These are phyloP conservation scores for Agaricus blazei DNA, from an alignment of 768 basidiomycete genomes.

Conservation along the genomic window DNA sequence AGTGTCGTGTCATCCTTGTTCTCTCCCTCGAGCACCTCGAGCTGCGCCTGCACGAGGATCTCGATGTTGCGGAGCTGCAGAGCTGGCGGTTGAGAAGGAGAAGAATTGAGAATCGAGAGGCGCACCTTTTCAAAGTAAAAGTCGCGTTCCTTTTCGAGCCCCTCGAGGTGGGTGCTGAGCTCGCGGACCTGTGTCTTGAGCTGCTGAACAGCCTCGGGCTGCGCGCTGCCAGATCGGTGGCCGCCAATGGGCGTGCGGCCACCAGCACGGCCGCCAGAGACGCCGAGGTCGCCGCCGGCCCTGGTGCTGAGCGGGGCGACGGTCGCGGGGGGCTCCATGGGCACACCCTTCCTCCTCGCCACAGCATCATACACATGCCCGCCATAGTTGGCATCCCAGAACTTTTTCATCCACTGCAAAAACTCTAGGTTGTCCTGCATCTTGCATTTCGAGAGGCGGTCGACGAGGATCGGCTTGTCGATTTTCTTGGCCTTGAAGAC, in stretches of 20 bases:
- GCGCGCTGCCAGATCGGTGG: conserved; percentile 59
- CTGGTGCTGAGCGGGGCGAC: conserved; percentile 56
- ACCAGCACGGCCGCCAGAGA: conserved; percentile 40
- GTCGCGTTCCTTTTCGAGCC: conserved; percentile 94
- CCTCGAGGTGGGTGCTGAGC: conserved; percentile 76
- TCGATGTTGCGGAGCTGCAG: conserved; percentile 90
- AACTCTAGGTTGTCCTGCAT: conserved; percentile 99
- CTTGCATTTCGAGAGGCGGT: conserved; percentile 93
- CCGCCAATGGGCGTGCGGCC: conserved; percentile 73
- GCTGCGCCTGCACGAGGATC: conserved; percentile 80
- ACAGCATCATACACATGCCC: conserved; percentile 87
- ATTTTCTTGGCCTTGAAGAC: conserved; percentile 89
- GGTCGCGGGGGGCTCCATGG: conserved; percentile 74
- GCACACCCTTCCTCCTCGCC: conserved; percentile 71
- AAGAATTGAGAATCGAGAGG: neutral
- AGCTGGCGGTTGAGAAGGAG: neutral
- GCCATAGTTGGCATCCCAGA: conserved; percentile 90
- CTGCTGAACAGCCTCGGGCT: conserved; percentile 60
- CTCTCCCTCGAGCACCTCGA: conserved; percentile 54
- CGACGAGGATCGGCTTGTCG: conserved; percentile 98
- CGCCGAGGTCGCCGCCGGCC: conserved; percentile 17
- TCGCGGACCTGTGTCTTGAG: conserved; percentile 80
- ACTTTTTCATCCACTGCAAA: conserved; percentile 94
- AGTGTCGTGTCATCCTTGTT: conserved; percentile 59
- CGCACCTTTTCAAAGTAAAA: conserved; percentile 97